These are phyloP conservation scores for Fusarium robinianum DNA, from an alignment of 2,329 filamentous ascomycete genomes.

Conservation along the genomic window DNA sequence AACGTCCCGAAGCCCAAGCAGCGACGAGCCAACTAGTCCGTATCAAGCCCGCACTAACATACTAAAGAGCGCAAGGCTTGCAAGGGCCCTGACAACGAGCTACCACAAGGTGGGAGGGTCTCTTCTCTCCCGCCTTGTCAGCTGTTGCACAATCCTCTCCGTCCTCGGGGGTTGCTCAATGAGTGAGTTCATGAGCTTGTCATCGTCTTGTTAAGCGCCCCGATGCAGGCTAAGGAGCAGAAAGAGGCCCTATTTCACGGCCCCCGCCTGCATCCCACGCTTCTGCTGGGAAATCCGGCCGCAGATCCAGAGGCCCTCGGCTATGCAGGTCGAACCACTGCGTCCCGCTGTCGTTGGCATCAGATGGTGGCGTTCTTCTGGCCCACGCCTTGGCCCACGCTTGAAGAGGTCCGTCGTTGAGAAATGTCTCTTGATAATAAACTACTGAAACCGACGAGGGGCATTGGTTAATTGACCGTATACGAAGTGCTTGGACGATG, in stretches of 20 bases:
- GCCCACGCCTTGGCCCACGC: constrained; percentile 1
- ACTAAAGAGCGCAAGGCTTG: no score
- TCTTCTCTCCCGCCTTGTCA: neutral
- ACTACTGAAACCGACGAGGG: no score
- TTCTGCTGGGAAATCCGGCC: constrained; percentile 41
- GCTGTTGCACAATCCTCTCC: no score
- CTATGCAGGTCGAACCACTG: constrained; percentile 45
- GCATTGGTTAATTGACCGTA: no score
- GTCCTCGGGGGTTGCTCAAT: no score
- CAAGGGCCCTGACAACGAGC: no score
- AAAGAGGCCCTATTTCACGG: constrained; percentile 31
- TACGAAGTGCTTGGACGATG: no score
- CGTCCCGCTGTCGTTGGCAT: constrained; percentile 28
- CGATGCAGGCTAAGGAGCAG: constrained; percentile 35
- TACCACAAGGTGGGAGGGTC: no score
- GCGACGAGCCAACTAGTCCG: constrained; percentile 11
- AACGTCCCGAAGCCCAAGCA: constrained; percentile 23
- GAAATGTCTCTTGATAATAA: constrained; percentile 24
- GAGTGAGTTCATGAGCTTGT: no score
- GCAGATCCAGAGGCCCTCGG: constrained; percentile 46
- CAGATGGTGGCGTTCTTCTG: constrained; percentile 28
- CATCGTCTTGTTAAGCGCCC: constrained; percentile 36
- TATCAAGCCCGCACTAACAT: no score
- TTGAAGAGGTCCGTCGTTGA: constrained; percentile 10
- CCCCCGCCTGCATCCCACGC: constrained; percentile 38